Evolutionary conservation across 371 early-diverging fungal species (phyloP).

Genomic region (Umbelopsis sp.): DNA sequence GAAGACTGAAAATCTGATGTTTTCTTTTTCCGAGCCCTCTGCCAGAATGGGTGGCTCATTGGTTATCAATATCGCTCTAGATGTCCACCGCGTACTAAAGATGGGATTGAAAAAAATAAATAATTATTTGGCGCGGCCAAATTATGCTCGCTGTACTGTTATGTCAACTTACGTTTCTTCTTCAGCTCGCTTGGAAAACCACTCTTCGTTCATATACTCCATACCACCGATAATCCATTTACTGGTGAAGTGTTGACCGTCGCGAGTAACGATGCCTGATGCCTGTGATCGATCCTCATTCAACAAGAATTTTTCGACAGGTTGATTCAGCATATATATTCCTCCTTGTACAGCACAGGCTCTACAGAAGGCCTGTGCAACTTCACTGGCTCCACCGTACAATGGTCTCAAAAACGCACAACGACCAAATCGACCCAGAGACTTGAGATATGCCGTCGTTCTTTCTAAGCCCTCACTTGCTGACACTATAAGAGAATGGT

Average conservation of each 20-base stretch:
- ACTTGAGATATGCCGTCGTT: conserved; percentile 72
- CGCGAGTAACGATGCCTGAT: conserved; percentile 47
- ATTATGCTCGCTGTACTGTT: neutral
- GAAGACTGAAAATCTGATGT: conserved; percentile 58
- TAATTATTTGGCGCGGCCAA: neutral
- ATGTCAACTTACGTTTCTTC: conserved; percentile 28
- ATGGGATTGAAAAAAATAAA: neutral
- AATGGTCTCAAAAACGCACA: conserved; percentile 82
- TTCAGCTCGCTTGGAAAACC: conserved; percentile 34
- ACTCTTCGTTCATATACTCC: conserved; percentile 52
- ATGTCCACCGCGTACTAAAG: conserved; percentile 45
- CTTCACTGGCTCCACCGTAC: conserved; percentile 91
- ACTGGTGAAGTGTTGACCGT: conserved; percentile 49
- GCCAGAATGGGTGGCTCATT: conserved; percentile 40
- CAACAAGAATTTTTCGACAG: conserved; percentile 39
- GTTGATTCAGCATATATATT: conserved; percentile 76
- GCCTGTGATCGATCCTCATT: conserved; percentile 38
- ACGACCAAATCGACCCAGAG: conserved; percentile 88
- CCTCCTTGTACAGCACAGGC: conserved; percentile 91
- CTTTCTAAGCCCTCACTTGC: conserved; percentile 65
- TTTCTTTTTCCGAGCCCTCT: conserved; percentile 30
- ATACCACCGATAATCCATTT: conserved; percentile 54
- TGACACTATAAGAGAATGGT: conserved; percentile 38
- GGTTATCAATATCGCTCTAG: conserved; percentile 55
- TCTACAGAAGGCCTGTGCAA: conserved; percentile 92